Evolutionary conservation across 2,329 filamentous ascomycete species (phyloP).

Genomic region (Pezicula carpinea): DNA sequence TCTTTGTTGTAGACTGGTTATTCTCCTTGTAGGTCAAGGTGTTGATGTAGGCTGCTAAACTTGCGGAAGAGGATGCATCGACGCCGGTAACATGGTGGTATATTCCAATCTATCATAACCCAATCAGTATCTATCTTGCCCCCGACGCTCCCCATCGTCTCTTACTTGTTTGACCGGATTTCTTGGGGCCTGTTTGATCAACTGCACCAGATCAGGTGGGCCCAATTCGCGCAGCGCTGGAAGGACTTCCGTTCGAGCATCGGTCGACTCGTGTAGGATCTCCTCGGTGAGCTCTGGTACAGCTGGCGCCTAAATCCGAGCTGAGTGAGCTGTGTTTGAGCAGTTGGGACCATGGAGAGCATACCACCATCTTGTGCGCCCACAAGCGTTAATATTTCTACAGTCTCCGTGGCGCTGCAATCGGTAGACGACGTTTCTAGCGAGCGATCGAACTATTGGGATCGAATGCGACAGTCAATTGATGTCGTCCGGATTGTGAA

Average conservation of each 20-base stretch:
- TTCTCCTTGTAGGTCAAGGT: slow-evolving; percentile 88
- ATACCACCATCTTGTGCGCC: neutral
- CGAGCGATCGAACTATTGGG: neutral
- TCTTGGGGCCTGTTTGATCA: slow-evolving; percentile 69
- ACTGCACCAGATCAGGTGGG: slow-evolving; percentile 90
- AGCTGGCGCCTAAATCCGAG: slow-evolving; percentile 47
- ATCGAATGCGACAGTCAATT: neutral
- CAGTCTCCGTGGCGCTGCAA: neutral
- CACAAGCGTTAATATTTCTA: neutral
- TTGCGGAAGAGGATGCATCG: slow-evolving; percentile 95
- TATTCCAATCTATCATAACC: slow-evolving; percentile 64
- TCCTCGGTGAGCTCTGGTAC: slow-evolving; percentile 90
- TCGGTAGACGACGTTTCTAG: neutral
- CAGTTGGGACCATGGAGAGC: neutral
- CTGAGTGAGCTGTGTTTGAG: neutral
- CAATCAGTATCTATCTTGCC: slow-evolving; percentile 7
- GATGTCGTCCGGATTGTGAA: neutral
- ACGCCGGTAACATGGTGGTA: slow-evolving; percentile 98
- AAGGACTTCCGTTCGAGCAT: slow-evolving; percentile 86
- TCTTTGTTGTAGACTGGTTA: slow-evolving; percentile 73
- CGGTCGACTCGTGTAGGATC: slow-evolving; percentile 83
- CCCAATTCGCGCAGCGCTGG: slow-evolving; percentile 85
- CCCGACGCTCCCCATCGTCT: neutral
- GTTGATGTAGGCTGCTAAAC: slow-evolving; percentile 96
- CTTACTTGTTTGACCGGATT: slow-evolving; percentile 52